Base-by-base conservation (phyloP, 768 basidiomycete genomes). In the Suillus weaverae region DNA sequence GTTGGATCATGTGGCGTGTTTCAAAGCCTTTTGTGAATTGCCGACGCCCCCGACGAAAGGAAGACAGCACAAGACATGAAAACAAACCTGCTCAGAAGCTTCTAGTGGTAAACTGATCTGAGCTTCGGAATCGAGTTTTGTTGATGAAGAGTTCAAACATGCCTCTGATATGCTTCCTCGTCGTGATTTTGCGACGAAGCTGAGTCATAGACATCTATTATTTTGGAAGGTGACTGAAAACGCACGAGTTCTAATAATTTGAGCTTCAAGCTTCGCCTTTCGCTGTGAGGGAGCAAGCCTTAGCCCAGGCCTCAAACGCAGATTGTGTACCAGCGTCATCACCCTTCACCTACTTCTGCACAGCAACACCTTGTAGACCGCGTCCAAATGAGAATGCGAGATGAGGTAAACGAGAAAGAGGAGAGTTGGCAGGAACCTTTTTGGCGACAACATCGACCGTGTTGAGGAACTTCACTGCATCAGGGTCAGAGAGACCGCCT, bases 381-480 rank as follows among this genome's bases (percentile, higher is more conserved):
- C 82, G 69, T 38, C 84, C 83, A 72, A 82, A 85, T 33, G 83
- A 83, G 70, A 86, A 85, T 4, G 80, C 78, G 44, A 85, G 68
- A 30, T 74, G 75, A n/a, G 80, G 83, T 9, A 84, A 72, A 8
- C 80, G 75, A 18, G 74, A 68, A 56, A 83, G 51, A 10, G 80
- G 69, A 8, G 79, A 81, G 53, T 46, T 59, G 36, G 71, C 67
- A 3, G 74, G 70, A 22, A 73, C 65, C 9, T 79, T 76, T 60
- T 78, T 74, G 13, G 80, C 76, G 20, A 82, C 63, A 26, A 70
- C 69, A 67, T 85, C 83, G 54, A 81, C 64, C 41, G 78, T 77
- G 53, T 78, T 73, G 16, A 85, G 77, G 67, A 82, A 84, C 33
- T 70, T 68, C 16, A 78, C 78, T 14, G 81, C 78, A 33, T 80